Base-by-base conservation (phyloP, 2,329 filamentous ascomycete genomes). In the Hyphodiscus sp. region DNA sequence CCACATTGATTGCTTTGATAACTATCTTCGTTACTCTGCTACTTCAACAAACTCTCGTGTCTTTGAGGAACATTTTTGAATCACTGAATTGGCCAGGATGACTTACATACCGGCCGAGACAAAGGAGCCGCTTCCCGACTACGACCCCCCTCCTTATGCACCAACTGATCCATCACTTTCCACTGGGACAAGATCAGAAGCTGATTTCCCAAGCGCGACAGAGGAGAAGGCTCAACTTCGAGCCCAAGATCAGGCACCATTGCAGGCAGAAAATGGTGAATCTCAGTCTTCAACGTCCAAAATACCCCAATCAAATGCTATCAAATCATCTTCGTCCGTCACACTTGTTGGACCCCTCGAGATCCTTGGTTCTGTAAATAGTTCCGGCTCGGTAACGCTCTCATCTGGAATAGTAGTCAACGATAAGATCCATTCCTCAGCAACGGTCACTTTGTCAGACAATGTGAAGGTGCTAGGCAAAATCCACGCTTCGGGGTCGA, bases 381-480 rank as follows among this genome's bases (percentile, higher is more conserved):
- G 41, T 11, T 53, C 55, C 5, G 54, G 52, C 11, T 51, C 49
- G 11, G 18, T 61, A 0, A 52, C 51, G 5, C 45, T 61, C 1
- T 47, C 33, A 5, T 46, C 51, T 15, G 30, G 47, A 15, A 26
- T 61, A 1, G 41, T 20, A 1, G 45, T 61, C 8, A 44, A 49
- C 16, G 58, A 57, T 0, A 57, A 58, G 16, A 8, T 59, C 0
- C 41, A 47, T 20, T 50, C 51, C 10, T 58, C 53, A 1, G 54
- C 56, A 0, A 49, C 26, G 7, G 41, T 65, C 16, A 51, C 41
- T 2, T 49, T 65, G 2, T 49, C 46, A 8, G 56, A 61, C 11
- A 16, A 54, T n/a, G 46, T 65, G 9, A 47, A 23, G 1, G 59
- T 65, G 1, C 50, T 53, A 29, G 62, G 58, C 0, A 61, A 63